Evolutionary conservation across 2,329 filamentous ascomycete genomes (phyloP), one percentile per base, ranked within the genome.

Genomic region (Ophiocordyceps robertsii): DNA sequence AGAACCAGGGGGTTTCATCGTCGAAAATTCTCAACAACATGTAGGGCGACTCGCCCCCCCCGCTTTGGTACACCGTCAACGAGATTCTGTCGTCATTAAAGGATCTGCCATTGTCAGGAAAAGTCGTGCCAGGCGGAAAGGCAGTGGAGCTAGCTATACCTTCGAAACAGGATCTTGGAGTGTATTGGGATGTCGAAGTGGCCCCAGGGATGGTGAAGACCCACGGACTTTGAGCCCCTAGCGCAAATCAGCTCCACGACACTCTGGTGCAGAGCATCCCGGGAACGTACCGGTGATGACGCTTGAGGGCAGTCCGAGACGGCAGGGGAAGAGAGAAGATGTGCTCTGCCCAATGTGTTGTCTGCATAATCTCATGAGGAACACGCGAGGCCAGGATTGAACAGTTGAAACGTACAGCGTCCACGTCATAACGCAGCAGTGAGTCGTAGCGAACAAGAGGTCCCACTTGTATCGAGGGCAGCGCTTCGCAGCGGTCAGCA

Each of bases 311-410:
- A 5, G 72, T 77, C 12, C 68, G 62, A 11, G 66, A 68, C 0
- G 73, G 66, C 33, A 75, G 58, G 0, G 71, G 70, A 17, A 70
- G 61, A 1, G 71, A 70, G 48, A 80, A 80, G 21, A 80, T 75
- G 35, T 72, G 66, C 49, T 77, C 69, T 6, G 75, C 73, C 77
- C 77, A 81, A 51, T 80, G 75, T 5, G 64, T 58, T 40, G 60
- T 61, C 72, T 77, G 46, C 29, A 29, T 24, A 37, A 19, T 43
- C 24, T 27, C 9, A 46, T 49, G 43, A 49, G 39, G 40, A 44
- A 31, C 5, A 10, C 12, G 9, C 19, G 27, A 29, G 38, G 27
- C 11, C 29, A 31, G n/a, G 24, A 27, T 12, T 12, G 19, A 9
- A 6, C 4, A 19, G 19, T 13, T 5, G 33, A 3, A 49, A 47